These are phyloP conservation scores for Helminthosporium solani DNA, from an alignment of 2,329 filamentous ascomycete species.

Conservation along the genomic window DNA sequence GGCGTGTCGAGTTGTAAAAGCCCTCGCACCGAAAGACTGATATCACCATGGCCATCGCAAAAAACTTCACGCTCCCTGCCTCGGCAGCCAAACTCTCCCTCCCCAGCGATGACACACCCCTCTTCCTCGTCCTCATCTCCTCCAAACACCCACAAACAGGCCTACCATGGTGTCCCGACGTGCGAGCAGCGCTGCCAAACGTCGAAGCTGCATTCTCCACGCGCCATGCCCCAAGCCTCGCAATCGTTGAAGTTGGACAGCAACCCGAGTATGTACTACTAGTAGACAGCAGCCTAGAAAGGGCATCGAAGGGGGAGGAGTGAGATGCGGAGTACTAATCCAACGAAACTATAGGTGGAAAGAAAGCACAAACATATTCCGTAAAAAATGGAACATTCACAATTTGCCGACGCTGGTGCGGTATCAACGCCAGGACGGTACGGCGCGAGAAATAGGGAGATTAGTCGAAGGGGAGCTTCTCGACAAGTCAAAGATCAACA, in stretches of 20 bases:
- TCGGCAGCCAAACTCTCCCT: background rate
- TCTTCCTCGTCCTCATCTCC: background rate
- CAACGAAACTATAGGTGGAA: background rate
- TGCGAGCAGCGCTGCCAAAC: background rate
- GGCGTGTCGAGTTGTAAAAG: background rate
- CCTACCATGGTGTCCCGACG: background rate
- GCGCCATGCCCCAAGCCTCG: background rate
- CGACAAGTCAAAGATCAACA: background rate
- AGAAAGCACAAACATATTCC: slow-evolving; percentile 1
- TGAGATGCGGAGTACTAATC: background rate
- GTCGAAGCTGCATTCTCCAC: background rate
- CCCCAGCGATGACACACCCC: background rate
- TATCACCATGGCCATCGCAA: background rate
- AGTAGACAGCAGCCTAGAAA: too few species aligned
- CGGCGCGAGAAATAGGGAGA: background rate
- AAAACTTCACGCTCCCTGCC: background rate
- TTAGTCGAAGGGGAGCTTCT: slow-evolving; percentile 3
- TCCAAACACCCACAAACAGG: background rate
- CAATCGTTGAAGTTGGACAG: background rate
- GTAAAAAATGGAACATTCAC: slow-evolving; percentile 2
- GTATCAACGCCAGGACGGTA: background rate
- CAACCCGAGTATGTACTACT: background rate
- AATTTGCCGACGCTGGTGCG: slow-evolving; percentile 1
- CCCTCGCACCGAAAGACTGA: background rate
- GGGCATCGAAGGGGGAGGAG: too few species aligned